Conservation (phyloP, 2,329 filamentous ascomycete genomes). For the Exophiala mesophila region DNA sequence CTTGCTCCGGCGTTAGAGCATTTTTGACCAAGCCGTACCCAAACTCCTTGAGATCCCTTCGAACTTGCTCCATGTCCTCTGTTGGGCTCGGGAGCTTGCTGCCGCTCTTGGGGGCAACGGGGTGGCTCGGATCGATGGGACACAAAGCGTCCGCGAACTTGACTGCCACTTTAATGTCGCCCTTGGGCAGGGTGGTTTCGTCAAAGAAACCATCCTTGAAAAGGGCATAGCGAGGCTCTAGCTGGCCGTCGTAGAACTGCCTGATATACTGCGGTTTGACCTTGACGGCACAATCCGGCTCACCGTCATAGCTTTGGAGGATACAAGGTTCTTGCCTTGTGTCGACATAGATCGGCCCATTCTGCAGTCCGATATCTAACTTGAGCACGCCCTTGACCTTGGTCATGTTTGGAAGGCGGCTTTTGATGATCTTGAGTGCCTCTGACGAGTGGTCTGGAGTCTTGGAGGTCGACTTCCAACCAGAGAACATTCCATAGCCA, state of each 20-base stretch:
- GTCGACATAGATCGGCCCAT: conserved; percentile 27
- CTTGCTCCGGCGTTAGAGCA: conserved; percentile 6
- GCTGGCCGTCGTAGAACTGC: conserved; percentile 26
- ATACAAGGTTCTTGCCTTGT: conserved; percentile 25
- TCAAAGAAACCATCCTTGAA: conserved; percentile 29
- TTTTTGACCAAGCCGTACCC: conserved; percentile 16
- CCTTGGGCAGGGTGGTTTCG: conserved; percentile 22
- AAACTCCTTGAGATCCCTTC: conserved; percentile 5
- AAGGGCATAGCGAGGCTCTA: conserved; percentile 29
- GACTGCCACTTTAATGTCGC: conserved; percentile 26
- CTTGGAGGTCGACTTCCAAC: background rate
- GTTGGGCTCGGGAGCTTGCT: conserved; percentile 9
- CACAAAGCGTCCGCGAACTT: conserved; percentile 28
- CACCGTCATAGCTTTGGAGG: conserved; percentile 18
- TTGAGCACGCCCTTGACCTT: conserved; percentile 9
- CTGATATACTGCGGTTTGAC: conserved; percentile 28
- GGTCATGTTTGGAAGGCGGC: conserved; percentile 8
- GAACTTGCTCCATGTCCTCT: conserved; percentile 12
- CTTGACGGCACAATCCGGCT: conserved; percentile 26
- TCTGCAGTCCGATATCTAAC: conserved; percentile 10
- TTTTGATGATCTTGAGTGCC: background rate
- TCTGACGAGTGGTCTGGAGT: background rate
- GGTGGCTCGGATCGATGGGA: conserved; percentile 21
- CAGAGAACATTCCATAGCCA: background rate
- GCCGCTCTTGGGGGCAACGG: conserved; percentile 36